Base-by-base conservation (phyloP, 805 yeast species). In the Hanseniaspora clermontiae region DNA sequence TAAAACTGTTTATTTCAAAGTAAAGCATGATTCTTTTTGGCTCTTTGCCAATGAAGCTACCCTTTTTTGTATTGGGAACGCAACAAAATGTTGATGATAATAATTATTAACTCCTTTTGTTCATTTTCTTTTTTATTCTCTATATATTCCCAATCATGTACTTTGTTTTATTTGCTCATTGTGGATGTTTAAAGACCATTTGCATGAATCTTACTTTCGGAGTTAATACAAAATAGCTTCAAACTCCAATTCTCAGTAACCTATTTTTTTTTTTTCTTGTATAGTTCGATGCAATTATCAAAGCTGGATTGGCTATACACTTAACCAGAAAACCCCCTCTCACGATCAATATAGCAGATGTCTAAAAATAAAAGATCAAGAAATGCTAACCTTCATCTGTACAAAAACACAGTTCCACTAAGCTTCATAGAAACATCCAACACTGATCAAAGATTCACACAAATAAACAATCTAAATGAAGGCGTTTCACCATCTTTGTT, bases 341-440 rank as follows among this genome's bases (percentile, higher is more conserved):
- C 10, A n/a, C n/a, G n/a, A n/a, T 9, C 10, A 32, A 5, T 32
- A 32, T 32, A 42, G 14, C n/a, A 1, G 11, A 42, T 42, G 45
- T 20, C 45, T 24, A 42, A 24, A 24, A 24, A 24, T 5, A 42
- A 42, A 12, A 24, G n/a, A 14, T 14, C 31, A 1, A 42, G 31
- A 14, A 24, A 24, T 24, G 31, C 45, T 11, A 20, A 42, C 24
- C 45, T 42, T 24, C 45, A 42, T 11, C 19, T 42, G 8, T 42
- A 42, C 17, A 46, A 61, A 64, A 34, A 60, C 58, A 51, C 63
- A 69, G 19, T 77, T 77, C 63, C 67, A 67, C 49, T 72, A 75
- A 57, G 84, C 88, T 17, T 71, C 85, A 49, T 93, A 91, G 3
- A 71, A 83, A 15, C 74, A 66, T 39, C 72, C 79, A 11, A 43